Evolutionary conservation across 139 green algal genomes (phyloP), one percentile per base, ranked within the genome.

Genomic region (Edaphochlamys debaryana): DNA sequence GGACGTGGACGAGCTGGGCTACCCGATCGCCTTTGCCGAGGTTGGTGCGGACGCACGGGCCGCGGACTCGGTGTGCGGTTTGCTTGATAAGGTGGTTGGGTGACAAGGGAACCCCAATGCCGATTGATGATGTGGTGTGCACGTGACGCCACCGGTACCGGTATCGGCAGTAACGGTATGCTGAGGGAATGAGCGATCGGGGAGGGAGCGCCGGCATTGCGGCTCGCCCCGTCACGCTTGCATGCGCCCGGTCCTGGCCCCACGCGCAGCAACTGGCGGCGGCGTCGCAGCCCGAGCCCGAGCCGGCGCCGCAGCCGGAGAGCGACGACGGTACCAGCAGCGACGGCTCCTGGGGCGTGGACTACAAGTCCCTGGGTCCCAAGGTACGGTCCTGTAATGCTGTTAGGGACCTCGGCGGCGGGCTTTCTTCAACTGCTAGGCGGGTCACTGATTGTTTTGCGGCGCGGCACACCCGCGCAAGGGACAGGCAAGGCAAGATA

Each of bases 1-100:
- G n/a, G 40, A 48, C 30, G 41, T 42, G 75, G 75, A 81, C 13
- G 75, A 32, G 75, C 13, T 63, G 30, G 75, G 75, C 60, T 81
- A 81, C 60, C 75, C 75, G n/a, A 40, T 71, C 25, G 42, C 7
- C 25, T 73, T 73, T 38, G 60, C 60, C 30, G 4, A 25, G n/a
- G 2, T n/a, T 20, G 60, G 30, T 30, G 60, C 27, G 38, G 60
- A 32, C n/a, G 56, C 56, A 66, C 11, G 11, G 17, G 9, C 11
- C 15, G 23, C 5, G 56, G 56, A 6, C 29, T 41, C n/a, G 17
- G 67, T 73, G 37, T 56, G 11, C 13, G 11, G 45, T 54, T 22
- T 54, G 11, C 45, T 54, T 22, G 11, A 54, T 54, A 9, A 13
- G 13, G 9, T 54, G 11, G 9, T 22, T 54, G 11, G 45, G 13